These are phyloP conservation scores for Ophiognomonia clavigignenti-juglandacearum DNA, from an alignment of 2,329 filamentous ascomycete genomes.

Conservation along the genomic window DNA sequence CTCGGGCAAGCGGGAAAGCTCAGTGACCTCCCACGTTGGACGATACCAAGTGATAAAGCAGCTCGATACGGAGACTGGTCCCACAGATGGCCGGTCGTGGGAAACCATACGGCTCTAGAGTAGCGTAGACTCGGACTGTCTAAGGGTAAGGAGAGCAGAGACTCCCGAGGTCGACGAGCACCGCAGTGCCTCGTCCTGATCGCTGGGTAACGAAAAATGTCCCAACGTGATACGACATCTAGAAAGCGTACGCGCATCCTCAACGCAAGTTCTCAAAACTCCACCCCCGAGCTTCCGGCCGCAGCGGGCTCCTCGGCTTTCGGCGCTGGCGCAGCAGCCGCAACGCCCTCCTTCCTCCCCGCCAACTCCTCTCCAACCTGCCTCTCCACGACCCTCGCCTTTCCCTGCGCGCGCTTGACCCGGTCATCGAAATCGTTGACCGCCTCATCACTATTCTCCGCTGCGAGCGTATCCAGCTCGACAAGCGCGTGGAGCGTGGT, in stretches of 20 bases:
- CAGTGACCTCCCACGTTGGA: too few relatives aligned
- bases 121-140: too few relatives aligned
- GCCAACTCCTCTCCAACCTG: constrained; percentile 43
- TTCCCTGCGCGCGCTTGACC: constrained; percentile 75
- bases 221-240: neutral
- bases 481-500: constrained; percentile 69
- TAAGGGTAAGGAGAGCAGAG: neutral
- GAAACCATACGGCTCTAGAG: too few relatives aligned
- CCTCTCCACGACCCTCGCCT: constrained; percentile 79
- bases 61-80: too few relatives aligned
- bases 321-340: neutral
- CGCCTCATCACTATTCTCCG: constrained; percentile 79
- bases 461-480: constrained; percentile 72
- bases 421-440: constrained; percentile 91
- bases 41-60: too few relatives aligned
- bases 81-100: too few relatives aligned
- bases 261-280: neutral
- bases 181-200: neutral
- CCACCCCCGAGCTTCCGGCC: neutral
- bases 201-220: neutral
- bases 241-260: too few relatives aligned
- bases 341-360: neutral
- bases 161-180: neutral
- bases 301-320: too few relatives aligned
- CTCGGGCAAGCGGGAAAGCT: too few relatives aligned